These are phyloP conservation scores for Fraxinus cuspidata DNA, from an alignment of 257 asterid genomes.

Conservation along the genomic window DNA sequence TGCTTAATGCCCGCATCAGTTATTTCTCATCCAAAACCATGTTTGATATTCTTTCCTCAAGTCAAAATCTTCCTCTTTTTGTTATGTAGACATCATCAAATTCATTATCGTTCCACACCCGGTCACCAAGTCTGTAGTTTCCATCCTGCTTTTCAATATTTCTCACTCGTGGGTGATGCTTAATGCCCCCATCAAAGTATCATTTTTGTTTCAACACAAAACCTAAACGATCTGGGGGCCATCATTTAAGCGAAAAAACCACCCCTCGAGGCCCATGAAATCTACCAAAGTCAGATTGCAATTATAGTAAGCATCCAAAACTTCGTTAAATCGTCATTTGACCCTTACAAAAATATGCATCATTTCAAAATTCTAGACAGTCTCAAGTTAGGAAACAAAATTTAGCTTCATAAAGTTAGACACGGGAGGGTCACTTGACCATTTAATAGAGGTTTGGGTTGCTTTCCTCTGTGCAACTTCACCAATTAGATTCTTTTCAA, in stretches of 20 bases:
- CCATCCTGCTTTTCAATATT: conserved; percentile 65
- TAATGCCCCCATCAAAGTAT: conserved; percentile 65
- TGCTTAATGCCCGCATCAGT: conserved; percentile 60
- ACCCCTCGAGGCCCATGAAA: no score
- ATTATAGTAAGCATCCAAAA: no score
- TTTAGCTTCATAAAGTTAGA: no score
- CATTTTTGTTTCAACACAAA: conserved; percentile 62
- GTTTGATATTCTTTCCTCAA: background rate
- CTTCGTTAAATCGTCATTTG: no score
- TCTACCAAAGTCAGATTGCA: no score
- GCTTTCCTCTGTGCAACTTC: no score
- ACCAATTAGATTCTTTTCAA: no score
- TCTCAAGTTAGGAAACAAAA: no score
- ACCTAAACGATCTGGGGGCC: conserved; percentile 66
- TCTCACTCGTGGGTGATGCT: conserved; percentile 59
- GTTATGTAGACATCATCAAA: conserved; percentile 48
- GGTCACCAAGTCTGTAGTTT: conserved; percentile 51
- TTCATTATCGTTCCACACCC: conserved; percentile 74
- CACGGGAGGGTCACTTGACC: no score
- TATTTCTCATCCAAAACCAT: background rate
- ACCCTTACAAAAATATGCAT: no score
- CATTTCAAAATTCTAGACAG: no score
- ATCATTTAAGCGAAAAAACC: conserved; percentile 47
- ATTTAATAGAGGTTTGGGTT: no score
- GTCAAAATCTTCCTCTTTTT: conserved; percentile 80